Evolutionary conservation across 345 rosid species (phyloP).

Genomic region (Durio zibethinus): DNA sequence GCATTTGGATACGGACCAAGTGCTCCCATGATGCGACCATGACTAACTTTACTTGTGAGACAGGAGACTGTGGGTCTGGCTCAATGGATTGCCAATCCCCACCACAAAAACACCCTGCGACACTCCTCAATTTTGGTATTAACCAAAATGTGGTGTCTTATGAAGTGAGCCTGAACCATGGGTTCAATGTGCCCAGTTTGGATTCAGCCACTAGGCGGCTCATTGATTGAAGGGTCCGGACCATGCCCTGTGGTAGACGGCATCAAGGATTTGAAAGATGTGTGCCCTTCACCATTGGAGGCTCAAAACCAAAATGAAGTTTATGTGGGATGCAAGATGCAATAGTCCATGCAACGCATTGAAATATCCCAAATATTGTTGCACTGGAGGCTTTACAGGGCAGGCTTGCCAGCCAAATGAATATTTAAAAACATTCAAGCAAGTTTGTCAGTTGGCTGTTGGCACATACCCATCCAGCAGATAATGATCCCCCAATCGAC

Average conservation of each 20-base stretch:
- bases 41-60: conserved; percentile 21
- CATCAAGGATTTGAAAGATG: conserved; percentile 14
- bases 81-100: conserved; percentile 15
- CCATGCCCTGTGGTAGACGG: conserved; percentile 31
- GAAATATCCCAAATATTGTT: conserved; percentile 20
- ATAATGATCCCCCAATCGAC: conserved; percentile 25
- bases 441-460: background rate
- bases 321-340: conserved; percentile 31
- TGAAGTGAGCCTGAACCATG: conserved; percentile 36
- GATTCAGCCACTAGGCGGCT: conserved; percentile 27
- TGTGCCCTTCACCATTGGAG: conserved; percentile 26
- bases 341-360: conserved; percentile 26
- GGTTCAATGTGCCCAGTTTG: conserved; percentile 24
- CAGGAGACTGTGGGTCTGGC: conserved; percentile 29
- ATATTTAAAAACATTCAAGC: conserved; percentile 19
- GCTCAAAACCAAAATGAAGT: conserved; percentile 13
- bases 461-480: conserved; percentile 24
- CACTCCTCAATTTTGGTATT: conserved; percentile 23
- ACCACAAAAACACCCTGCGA: conserved; percentile 19
- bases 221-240: conserved; percentile 23
- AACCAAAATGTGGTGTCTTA: conserved; percentile 19
- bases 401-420: conserved; percentile 24
- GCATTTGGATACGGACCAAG: conserved; percentile 24
- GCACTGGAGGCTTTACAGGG: background rate
- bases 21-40: conserved; percentile 8